Base-by-base conservation (phyloP, 1,284 basidiomycete genomes). In the Pyrrhoderma noxium region DNA sequence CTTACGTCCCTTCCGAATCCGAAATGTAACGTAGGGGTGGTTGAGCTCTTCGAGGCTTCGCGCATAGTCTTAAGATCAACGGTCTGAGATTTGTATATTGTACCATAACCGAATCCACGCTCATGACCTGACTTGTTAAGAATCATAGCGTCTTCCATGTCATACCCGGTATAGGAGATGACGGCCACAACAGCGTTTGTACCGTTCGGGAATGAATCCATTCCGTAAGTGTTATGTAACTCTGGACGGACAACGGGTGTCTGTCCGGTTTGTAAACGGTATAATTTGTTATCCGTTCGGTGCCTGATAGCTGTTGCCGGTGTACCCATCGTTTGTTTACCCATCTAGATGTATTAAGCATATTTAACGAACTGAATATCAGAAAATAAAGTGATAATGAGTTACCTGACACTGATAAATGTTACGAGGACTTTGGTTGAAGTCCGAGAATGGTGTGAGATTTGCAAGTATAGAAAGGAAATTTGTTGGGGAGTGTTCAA, bases 111-210 rank as follows among this genome's bases (percentile, higher is more conserved):
- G 65, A 99, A 99, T 0, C 96, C 96, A 40, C 96, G 86, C 70
- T 99, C 96, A 65, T 99, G 93, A 2, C 93, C 89, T 3, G 93
- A 98, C 73, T 99, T 99, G 72, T 99, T 99, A 49, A 99, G 72
- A 60, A 99, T 99, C 96, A 99, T 99, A 56, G 96, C 96, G 62
- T 99, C 96, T 71, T 99, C 96, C 96, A 99, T 99, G 67, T 99
- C 96, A 70, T 99, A 99, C 4, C 96, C 96, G 0, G 96, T 99
- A 68, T 99, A 99, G 0, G 96, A 99, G 60, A 99, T 98, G 65
- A 99, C 96, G 19, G 96, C 96, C 48, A 99, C 96, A 53, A 99
- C 79, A 14, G 96, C 96, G 67, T 99, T 99, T 40, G 90, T 97
- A 14, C 95, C 96, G 64, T 96, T 99, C 1, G 96, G 96, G 77